Evolutionary conservation across 2,329 filamentous ascomycete species (phyloP), one percentile per base, ranked within the genome.

Genomic region (Calonectria hawksworthii): DNA sequence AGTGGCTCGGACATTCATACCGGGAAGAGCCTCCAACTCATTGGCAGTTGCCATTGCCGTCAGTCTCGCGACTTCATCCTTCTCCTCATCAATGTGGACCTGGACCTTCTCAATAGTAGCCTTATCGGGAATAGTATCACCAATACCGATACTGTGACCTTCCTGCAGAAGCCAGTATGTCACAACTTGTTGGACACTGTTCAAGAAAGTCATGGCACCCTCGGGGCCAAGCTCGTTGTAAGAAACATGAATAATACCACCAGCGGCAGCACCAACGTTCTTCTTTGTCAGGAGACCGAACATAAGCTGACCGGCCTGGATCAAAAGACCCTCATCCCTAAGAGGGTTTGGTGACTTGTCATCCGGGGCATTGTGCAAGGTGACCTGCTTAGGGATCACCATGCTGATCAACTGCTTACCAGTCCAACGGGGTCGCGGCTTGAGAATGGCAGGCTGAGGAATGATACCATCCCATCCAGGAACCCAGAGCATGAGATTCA

Each of bases 1-100:
- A 0, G 97, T 99, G 83, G 98, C 96, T 89, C 98, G 94, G 74
- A 99, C 94, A 78, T 98, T 99, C 96, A 99, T 98, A 91, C 97
- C 97, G 54, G 97, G 97, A 69, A 97, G 88, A n/a, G 96, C 92
- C 85, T 99, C 97, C 61, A 99, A 92, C 80, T 93, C 89, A 84
- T 99, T 98, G 66, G 93, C 92, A 4, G 96, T 98, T 2, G 98
- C 98, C 82, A 92, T 89, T 8, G 89, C 89, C 13, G 96, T 97
- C 73, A 98, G 91, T 3, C 90, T 87, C 54, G 93, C 92, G 72
- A 99, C 96, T 79, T 96, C 92, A 0, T 89, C 89, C 88, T 99
- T 99, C 81, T 98, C 93, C 51, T 91, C 90, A 32, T 94, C 91
- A 78, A 99, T 96, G 72, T 95, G 94, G 9, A 91, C 90, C 82